These are phyloP conservation scores for Rubia yunnanensis DNA, from an alignment of 257 asterid species.

Conservation along the genomic window DNA sequence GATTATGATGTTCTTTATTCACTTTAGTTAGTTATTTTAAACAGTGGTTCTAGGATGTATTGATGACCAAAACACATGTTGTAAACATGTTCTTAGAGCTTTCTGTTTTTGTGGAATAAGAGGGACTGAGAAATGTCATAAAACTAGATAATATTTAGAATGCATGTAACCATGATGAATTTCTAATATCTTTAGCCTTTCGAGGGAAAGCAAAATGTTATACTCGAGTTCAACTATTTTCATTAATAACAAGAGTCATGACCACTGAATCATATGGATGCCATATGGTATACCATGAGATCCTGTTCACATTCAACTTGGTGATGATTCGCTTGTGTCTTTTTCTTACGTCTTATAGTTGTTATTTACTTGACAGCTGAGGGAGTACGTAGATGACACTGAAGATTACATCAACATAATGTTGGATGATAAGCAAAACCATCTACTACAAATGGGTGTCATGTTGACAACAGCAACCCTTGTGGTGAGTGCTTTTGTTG, in stretches of 20 bases:
- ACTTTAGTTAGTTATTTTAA: background rate
- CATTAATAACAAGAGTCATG: no score
- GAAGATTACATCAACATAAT: slow-evolving; percentile 83
- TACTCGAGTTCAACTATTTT: no score
- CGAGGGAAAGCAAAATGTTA: background rate
- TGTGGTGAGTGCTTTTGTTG: slow-evolving; percentile 63
- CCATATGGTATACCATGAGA: background rate
- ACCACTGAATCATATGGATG: no score
- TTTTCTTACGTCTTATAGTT: slow-evolving; percentile 4
- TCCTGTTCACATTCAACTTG: background rate
- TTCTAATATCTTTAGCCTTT: background rate
- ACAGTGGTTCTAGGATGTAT: background rate
- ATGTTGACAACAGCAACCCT: slow-evolving; percentile 59
- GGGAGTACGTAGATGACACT: slow-evolving; percentile 87
- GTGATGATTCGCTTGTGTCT: background rate
- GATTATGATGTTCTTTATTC: background rate
- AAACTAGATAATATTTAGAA: no score
- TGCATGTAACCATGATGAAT: no score
- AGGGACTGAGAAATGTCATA: background rate
- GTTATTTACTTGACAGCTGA: slow-evolving; percentile 33
- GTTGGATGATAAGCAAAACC: slow-evolving; percentile 87
- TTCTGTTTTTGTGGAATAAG: background rate
- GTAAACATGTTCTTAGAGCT: background rate
- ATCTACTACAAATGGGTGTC: slow-evolving; percentile 84
- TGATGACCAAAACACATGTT: background rate